Evolutionary conservation across 2,329 filamentous ascomycete genomes (phyloP).

Genomic region (Alternaria hordeiaustralica): DNA sequence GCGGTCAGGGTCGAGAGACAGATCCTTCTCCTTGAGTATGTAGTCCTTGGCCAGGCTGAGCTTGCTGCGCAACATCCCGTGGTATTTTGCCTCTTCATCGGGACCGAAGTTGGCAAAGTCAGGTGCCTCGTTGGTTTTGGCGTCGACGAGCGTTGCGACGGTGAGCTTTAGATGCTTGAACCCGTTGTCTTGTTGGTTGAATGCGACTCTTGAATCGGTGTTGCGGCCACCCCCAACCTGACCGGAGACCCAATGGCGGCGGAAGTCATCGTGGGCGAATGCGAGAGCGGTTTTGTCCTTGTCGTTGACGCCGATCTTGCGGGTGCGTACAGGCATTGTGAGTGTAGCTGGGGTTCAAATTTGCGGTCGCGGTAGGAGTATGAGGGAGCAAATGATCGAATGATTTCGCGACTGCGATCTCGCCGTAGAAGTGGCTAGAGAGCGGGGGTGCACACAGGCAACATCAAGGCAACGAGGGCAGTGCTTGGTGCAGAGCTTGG

Average conservation of each 20-base stretch:
- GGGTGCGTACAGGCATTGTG: neutral
- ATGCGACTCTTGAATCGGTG: neutral
- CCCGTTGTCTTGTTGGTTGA: constrained; percentile 2
- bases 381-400: neutral
- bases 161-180: neutral
- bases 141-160: neutral
- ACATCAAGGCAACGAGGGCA: neutral
- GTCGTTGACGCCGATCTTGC: neutral
- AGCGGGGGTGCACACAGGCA: neutral
- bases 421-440: neutral
- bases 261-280: neutral
- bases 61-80: neutral
- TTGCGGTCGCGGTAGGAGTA: neutral
- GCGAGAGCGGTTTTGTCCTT: neutral
- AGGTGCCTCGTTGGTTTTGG: neutral
- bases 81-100: neutral
- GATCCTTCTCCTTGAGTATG: neutral
- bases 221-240: neutral
- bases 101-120: neutral
- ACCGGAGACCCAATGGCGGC: neutral
- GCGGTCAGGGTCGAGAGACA: neutral
- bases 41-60: neutral
- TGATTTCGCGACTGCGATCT: neutral
- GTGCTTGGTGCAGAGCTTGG: neutral
- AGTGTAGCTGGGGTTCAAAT: too few relatives aligned